These are phyloP conservation scores for Cordyceps militaris DNA, from an alignment of 2,329 filamentous ascomycete species.

Conservation along the genomic window DNA sequence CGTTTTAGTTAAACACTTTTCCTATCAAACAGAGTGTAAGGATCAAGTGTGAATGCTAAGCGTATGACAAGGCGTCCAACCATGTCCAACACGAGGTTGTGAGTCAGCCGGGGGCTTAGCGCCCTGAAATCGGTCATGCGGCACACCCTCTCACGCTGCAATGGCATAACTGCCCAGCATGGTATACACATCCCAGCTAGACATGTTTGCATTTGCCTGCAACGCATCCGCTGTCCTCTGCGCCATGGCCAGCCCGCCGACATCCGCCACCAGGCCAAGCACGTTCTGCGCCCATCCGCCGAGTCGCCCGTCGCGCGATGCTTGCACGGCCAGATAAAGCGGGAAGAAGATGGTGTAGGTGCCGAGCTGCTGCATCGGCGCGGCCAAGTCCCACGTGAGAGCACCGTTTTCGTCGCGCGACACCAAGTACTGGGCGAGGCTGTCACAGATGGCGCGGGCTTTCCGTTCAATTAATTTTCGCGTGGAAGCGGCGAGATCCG, in stretches of 20 bases:
- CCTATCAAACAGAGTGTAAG: not conserved
- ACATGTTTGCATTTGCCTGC: not conserved
- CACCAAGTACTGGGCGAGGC: conserved; percentile 18
- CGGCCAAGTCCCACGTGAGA: conserved; percentile 12
- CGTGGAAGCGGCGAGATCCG: not conserved
- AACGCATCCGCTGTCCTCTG: conserved; percentile 14
- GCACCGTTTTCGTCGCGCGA: conserved; percentile 7
- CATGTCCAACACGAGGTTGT: not conserved
- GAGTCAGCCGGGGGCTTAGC: conserved; percentile 4
- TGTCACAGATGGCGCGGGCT: conserved; percentile 15
- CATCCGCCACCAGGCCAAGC: conserved; percentile 16
- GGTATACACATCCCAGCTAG: conserved; percentile 19
- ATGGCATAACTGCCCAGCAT: conserved; percentile 22
- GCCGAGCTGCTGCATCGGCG: conserved; percentile 18
- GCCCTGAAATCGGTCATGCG: not conserved
- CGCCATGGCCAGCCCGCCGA: conserved; percentile 15
- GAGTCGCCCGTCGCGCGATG: conserved; percentile 6
- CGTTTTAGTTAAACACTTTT: not conserved
- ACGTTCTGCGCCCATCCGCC: conserved; percentile 15
- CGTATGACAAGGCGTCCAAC: not conserved
- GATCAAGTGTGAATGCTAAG: not conserved
- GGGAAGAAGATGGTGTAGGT: conserved; percentile 17
- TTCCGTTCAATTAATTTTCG: conserved; percentile 2
- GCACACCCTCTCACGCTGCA: conserved; percentile 14
- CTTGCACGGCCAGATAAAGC: conserved; percentile 16